phyloP scores from a whole-genome alignment of 73 alveolate species.

The Paramecium caudatum region DNA sequence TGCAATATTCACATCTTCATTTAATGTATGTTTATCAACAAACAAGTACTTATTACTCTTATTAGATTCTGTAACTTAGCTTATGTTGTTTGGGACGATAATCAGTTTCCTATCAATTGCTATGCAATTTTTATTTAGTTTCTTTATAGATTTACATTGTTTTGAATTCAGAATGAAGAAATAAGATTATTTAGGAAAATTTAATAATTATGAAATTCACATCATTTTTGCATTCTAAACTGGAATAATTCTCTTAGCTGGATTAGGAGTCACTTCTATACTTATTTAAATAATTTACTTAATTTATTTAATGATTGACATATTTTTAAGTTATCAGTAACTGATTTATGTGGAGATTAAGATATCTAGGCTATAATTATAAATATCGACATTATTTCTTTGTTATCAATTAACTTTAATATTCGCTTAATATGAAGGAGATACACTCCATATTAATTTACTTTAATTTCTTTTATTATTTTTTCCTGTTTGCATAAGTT shows the following conservation, averaged over 20 bases:
- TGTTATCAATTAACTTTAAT: not conserved
- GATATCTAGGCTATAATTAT: not conserved
- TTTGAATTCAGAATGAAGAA: conserved; percentile 22
- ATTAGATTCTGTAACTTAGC: conserved; percentile 3
- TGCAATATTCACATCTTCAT: not conserved
- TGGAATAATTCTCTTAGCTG: not conserved
- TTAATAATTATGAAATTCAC: not conserved
- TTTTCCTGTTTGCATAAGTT: not conserved
- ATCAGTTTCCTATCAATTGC: conserved; percentile 8
- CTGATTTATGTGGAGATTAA: not conserved
- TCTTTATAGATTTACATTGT: conserved; percentile 8
- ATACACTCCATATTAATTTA: not conserved
- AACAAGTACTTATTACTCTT: not conserved
- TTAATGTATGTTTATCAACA: not conserved
- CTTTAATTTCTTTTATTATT: not conserved
- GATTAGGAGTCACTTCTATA: not conserved
- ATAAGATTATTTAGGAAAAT: conserved; percentile 3
- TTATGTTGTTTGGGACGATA: not conserved
- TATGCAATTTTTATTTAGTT: not conserved
- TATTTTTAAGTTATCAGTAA: not conserved
- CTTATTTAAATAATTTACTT: not conserved
- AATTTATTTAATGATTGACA: not conserved
- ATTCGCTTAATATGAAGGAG: not conserved
- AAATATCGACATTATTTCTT: not conserved
- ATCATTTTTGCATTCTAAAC: conserved; percentile 6